Base-by-base conservation (phyloP, 1,284 basidiomycete species). In the Sporisorium reilianum region DNA sequence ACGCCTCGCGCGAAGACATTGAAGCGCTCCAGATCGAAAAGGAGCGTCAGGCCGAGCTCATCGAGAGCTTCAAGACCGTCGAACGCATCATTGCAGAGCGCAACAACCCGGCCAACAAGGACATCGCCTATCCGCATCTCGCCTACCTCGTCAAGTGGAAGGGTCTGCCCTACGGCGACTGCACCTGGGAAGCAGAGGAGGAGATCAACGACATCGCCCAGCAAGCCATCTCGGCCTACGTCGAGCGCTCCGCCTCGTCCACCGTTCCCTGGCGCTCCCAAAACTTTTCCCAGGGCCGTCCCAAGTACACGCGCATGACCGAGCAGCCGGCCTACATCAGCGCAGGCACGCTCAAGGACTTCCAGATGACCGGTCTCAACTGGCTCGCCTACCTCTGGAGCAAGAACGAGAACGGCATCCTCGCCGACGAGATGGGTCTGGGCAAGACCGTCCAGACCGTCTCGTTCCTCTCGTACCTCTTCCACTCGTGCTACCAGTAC, bases 381-480 rank as follows among this genome's bases (percentile, higher is more conserved):
- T 99, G 97, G 97, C 89, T 99, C 23, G 93, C 94, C 1, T 99
- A 97, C 85, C 88, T 96, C 9, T 99, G 96, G 96, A 91, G 89
- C 80, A 91, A 94, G 78, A 93, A 93, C 23, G 92, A 97, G 79
- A 98, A 98, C 82, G 97, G 97, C 32, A 98, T 99, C 77, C 88
- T 99, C 30, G 97, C 97, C 1, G 97, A 99, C 83, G 97, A 99
- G 82, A 99, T 99, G 97, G 97, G 97, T 85, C 91, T 99, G 20
- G 97, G 97, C 57, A 99, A 99, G 89, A 87, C 96, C 7, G 95
- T 99, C 11, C 84, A 97, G 92, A 99, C 96, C 0, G 97, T 99
- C 65, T 97, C 95, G 0, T 90, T 99, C 41, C 90, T 99, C 82
- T 91, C 95, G 10, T 99, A 96, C 89, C 90, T 99, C 61, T 96